Evolutionary conservation across 2,329 filamentous ascomycete species (phyloP), one percentile per base, ranked within the genome.

Genomic region (Verticillium nonalfalfae): DNA sequence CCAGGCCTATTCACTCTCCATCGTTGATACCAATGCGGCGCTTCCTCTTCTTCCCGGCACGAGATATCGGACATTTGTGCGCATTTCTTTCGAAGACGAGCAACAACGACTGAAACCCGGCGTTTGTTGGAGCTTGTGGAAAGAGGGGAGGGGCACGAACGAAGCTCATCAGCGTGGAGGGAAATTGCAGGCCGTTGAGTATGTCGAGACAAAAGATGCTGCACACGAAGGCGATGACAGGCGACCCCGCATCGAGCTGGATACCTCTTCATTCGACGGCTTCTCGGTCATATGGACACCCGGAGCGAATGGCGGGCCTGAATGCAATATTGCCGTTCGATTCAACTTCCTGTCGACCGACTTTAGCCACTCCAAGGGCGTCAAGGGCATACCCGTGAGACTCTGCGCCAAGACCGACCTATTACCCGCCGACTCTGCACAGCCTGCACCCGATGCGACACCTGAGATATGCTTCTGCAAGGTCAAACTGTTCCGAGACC

Each of bases 311-410:
- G 87, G 88, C 0, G 75, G 79, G 0, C 79, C 89, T 3, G 93
- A 97, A 68, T 95, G 93, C 73, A 90, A 87, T 57, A 86, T 99
- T 61, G 90, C 93, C 9, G 91, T 98, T 13, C 90, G 95, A 56
- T 99, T 98, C 81, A 99, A 99, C 77, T 99, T 99, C 72, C 81
- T 99, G 0, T 99, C 95, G 0, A 99, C 95, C 9, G 95, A 99
- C 72, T 99, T 98, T 73, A 98, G 94, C 74, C 95, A 98, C 72
- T 98, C 95, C 10, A 99, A 99, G 72, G 95, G 95, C 56, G 95
- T 99, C 57, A 99, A 98, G 76, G 95, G 95, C 39, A 97, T 98
- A 66, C 94, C 95, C 0, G 93, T 99, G 4, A 83, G 95, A 60
- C 83, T 98, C 0, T 98, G 94, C 74, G 88, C 93, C 14, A 98